Conservation (phyloP, 139 green algal genomes). For the Cymbomonas tetramitiformis region DNA sequence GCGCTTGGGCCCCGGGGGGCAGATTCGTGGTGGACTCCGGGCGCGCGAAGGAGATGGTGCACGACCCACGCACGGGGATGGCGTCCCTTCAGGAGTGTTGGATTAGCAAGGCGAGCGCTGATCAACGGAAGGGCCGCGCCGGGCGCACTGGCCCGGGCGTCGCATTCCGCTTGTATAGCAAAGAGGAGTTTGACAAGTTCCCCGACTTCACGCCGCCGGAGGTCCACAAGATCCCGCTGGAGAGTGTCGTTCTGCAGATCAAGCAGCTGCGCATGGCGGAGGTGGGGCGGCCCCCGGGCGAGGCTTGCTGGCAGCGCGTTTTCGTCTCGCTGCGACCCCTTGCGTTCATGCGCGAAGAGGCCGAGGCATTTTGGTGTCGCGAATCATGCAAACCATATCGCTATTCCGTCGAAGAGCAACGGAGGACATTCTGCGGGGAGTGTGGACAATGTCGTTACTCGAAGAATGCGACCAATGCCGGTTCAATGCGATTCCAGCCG, state of each 20-base stretch:
- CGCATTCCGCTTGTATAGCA: constrained; percentile 82
- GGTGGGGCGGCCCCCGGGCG: background rate
- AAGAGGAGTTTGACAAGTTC: background rate
- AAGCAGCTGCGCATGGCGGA: constrained; percentile 14
- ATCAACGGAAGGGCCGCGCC: constrained; percentile 81
- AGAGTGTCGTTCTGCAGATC: constrained; percentile 27
- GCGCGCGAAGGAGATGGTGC: constrained; percentile 65
- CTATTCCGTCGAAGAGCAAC: no score
- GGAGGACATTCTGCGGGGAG: no score
- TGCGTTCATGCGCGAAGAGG: no score
- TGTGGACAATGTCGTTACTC: no score
- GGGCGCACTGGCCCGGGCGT: constrained; percentile 88
- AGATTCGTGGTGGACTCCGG: constrained; percentile 88
- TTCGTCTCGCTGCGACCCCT: background rate
- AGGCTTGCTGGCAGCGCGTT: background rate
- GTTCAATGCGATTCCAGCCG: no score
- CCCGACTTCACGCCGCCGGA: constrained; percentile 45
- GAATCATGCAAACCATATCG: background rate
- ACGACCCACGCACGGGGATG: constrained; percentile 71
- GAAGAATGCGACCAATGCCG: no score
- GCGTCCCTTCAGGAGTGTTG: constrained; percentile 90
- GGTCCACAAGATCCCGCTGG: constrained; percentile 63
- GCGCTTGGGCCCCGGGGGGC: no score
- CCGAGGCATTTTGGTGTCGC: no score
- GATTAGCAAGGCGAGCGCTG: constrained; percentile 81